Base-by-base conservation (phyloP, 228 moss, liverwort and hornwort species). In the Sphagnum magellanicum region DNA sequence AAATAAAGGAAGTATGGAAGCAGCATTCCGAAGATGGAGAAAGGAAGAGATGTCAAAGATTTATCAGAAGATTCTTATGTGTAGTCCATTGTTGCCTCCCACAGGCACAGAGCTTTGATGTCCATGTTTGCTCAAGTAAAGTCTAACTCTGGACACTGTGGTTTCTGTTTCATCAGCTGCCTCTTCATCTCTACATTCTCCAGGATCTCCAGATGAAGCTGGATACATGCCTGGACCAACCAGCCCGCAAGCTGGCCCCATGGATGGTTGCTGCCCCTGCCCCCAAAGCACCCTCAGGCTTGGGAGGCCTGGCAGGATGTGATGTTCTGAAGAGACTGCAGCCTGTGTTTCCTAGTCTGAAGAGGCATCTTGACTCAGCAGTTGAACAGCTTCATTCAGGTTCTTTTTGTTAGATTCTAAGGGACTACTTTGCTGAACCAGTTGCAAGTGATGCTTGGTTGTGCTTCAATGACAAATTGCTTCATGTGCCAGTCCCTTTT, bases 161-260 rank as follows among this genome's bases (percentile, higher is more conserved):
- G 55, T 55, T 55, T 78, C 3, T 67, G 68, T 49, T 63, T 66
- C 69, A 64, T 11, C 86, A 94, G 91, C 80, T 94, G 71, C 91
- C 94, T 16, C 73, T 94, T 17, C 63, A 81, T 77, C 83, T 89
- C 53, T 91, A 91, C 66, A 80, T 94, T 72, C 70, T 91, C 64
- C 84, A 78, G 71, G 94, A 94, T 75, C 69, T 94, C 14, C 75
- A 82, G 60, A 75, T 78, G 65, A 94, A 94, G 78, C 50, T 94
- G 73, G 88, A 91, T 71, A 68, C 76, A 48, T 87, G 85, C 68
- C 57, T 94, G 57, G 83, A 79, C 59, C 77, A 79, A 67, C 88
- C 91, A 32, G 64, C 74, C 66, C 89, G 91, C 63, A 91, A 91
- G 72, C 72, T 89, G 67, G 91, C 94, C 59, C 94, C 89, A 59